Percentiles rank a stretch among this genome's conserved stretches.
Evolutionary conservation across 108 stramenopile species (phyloP).

Genomic region (Hondaea fermentalgiana): DNA sequence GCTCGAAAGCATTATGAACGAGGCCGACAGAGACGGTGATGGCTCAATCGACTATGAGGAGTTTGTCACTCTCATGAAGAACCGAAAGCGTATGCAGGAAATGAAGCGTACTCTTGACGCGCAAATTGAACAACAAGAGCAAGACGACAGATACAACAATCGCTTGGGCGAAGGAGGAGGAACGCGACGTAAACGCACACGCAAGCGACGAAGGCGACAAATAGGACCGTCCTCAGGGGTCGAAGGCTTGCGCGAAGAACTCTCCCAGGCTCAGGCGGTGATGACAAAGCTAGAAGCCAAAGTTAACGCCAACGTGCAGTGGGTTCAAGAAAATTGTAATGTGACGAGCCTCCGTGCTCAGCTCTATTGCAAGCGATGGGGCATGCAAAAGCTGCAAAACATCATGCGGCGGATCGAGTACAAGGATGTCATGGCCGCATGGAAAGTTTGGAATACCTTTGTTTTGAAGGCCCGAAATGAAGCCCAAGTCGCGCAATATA

Average conservation of each 20-base stretch:
- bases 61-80: constrained; percentile 1
- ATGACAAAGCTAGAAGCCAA: not conserved
- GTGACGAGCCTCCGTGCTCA: not conserved
- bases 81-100: not conserved
- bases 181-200: not conserved
- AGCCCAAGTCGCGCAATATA: constrained; percentile 8
- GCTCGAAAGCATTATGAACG: not conserved
- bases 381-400: constrained; percentile 14
- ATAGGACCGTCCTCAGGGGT: not conserved
- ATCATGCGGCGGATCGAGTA: constrained; percentile 13
- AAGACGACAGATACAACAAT: too few species aligned
- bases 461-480: not conserved
- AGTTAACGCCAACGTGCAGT: not conserved
- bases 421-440: not conserved
- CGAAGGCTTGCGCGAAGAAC: not conserved
- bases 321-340: constrained; percentile 17
- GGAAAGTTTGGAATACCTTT: not conserved
- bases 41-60: not conserved
- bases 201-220: not conserved
- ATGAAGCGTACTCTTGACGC: not conserved
- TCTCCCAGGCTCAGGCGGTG: not conserved
- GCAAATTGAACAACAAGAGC: not conserved
- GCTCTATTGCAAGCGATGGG: constrained; percentile 8
- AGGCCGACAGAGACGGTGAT: not conserved
- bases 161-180: not conserved